Evolutionary conservation across 345 rosid species (phyloP).

Genomic region (Hypericum androsaemum): DNA sequence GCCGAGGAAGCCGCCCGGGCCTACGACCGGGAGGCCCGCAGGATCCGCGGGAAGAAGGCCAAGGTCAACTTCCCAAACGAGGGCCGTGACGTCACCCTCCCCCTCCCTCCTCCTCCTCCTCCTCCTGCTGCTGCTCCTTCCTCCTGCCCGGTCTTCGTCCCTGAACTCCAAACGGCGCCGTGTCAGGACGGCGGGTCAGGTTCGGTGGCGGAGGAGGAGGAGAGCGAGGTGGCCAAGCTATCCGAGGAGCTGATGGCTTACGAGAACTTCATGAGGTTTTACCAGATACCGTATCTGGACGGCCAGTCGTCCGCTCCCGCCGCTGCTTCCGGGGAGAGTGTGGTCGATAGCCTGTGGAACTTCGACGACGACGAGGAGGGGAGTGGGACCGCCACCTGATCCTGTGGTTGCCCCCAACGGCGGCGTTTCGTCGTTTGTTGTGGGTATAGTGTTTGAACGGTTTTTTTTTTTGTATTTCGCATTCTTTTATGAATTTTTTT

Average conservation of each 20-base stretch:
- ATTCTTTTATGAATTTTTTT: too few relatives aligned
- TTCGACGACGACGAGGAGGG: slow-evolving; percentile 35
- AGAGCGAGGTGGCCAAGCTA: slow-evolving; percentile 34
- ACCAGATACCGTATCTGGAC: slow-evolving; percentile 63
- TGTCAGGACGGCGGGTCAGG: slow-evolving; percentile 9
- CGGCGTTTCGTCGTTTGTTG: too few relatives aligned
- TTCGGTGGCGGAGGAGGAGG: slow-evolving; percentile 20
- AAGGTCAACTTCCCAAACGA: slow-evolving; percentile 83
- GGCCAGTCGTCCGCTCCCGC: slow-evolving; percentile 36
- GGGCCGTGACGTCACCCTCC: slow-evolving; percentile 18
- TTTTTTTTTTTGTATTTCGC: too few relatives aligned
- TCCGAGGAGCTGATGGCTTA: slow-evolving; percentile 69
- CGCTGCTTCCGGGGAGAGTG: slow-evolving; percentile 30
- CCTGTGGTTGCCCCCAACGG: too few relatives aligned
- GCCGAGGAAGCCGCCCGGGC: slow-evolving; percentile 92
- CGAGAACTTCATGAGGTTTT: slow-evolving; percentile 65
- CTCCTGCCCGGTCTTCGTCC: slow-evolving; percentile 26
- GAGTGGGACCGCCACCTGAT: slow-evolving; percentile 6
- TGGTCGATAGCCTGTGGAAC: slow-evolving; percentile 52
- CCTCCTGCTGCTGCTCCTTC: neutral
- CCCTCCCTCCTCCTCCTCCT: neutral
- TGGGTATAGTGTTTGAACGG: too few relatives aligned
- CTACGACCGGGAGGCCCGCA: slow-evolving; percentile 75
- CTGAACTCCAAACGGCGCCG: slow-evolving; percentile 12
- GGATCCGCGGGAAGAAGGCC: slow-evolving; percentile 77